Evolutionary conservation across 805 yeast species (phyloP).

Genomic region (Saturnispora gosingensis): DNA sequence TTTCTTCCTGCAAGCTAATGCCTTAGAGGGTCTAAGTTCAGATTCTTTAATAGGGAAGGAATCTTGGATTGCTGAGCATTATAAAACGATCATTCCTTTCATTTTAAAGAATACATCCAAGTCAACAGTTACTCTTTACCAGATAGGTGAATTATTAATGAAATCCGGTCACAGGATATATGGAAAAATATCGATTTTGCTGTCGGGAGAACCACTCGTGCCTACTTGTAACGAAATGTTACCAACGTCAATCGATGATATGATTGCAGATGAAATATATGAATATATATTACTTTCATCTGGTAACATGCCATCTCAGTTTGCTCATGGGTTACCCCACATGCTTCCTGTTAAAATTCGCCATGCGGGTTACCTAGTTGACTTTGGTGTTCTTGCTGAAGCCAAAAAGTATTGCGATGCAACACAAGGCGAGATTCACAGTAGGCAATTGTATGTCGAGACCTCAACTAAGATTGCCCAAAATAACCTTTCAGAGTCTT

Average conservation of each 20-base stretch:
- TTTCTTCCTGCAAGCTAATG: constrained; percentile 23
- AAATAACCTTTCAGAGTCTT: constrained; percentile 35
- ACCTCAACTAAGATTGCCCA: constrained; percentile 27
- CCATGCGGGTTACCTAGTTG: constrained; percentile 65
- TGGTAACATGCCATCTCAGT: constrained; percentile 28
- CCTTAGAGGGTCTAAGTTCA: constrained; percentile 12
- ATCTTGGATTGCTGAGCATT: constrained; percentile 24
- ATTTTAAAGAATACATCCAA: constrained; percentile 20
- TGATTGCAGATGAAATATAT: constrained; percentile 58
- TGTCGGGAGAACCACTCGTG: constrained; percentile 26
- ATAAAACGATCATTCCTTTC: constrained; percentile 24
- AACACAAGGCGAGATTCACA: constrained; percentile 32
- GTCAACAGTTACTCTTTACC: constrained; percentile 17
- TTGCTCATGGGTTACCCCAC: constrained; percentile 34
- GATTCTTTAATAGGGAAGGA: constrained; percentile 19
- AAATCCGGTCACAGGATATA: constrained; percentile 30
- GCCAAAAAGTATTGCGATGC: constrained; percentile 58
- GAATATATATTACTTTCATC: constrained; percentile 41
- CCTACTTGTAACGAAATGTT: constrained; percentile 13
- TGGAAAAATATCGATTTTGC: constrained; percentile 31
- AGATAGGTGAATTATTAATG: constrained; percentile 30
- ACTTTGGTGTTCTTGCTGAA: constrained; percentile 46
- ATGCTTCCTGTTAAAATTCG: constrained; percentile 50
- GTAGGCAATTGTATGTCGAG: constrained; percentile 29
- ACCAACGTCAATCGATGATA: constrained; percentile 32